Percentiles rank a stretch among this genome's conserved stretches.
phyloP scores from a whole-genome alignment of 805 yeast genomes.

The Candida tammaniensis region DNA sequence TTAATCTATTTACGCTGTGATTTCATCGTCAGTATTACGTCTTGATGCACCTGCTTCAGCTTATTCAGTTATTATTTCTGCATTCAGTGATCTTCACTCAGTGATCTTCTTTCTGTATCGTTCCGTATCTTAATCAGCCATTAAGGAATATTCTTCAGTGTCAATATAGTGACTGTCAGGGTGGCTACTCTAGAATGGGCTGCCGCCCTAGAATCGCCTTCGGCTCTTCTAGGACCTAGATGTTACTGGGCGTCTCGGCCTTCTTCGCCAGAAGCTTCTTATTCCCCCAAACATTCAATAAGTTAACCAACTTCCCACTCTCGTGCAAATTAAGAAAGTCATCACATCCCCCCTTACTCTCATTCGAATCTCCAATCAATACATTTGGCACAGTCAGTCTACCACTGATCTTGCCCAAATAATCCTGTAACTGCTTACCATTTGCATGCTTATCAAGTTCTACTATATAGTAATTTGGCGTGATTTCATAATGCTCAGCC shows the following conservation, averaged over 20 bases:
- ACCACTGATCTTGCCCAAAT: conserved; percentile 66
- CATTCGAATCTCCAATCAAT: conserved; percentile 56
- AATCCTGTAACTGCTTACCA: conserved; percentile 73
- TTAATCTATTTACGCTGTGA: too few species aligned
- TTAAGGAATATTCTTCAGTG: too few species aligned
- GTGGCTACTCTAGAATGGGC: too few species aligned
- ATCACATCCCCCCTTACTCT: conserved; percentile 84
- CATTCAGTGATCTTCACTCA: too few species aligned
- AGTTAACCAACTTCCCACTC: conserved; percentile 49
- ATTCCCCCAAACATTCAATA: conserved; percentile 63
- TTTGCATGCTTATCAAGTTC: conserved; percentile 80
- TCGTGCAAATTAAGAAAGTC: conserved; percentile 67
- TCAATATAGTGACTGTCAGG: too few species aligned
- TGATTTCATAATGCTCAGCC: conserved; percentile 58
- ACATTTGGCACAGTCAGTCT: conserved; percentile 91
- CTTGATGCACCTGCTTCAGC: too few species aligned
- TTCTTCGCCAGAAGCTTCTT: conserved; percentile 47
- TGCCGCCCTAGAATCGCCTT: too few species aligned
- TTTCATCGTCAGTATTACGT: too few species aligned
- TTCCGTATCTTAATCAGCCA: too few species aligned
- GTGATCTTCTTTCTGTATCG: too few species aligned
- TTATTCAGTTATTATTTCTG: background rate
- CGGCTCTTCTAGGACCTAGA: too few species aligned
- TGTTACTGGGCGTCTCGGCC: conserved; percentile 57
- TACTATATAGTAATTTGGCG: conserved; percentile 70